These are phyloP conservation scores for Penicillium glabrum DNA, from an alignment of 2,329 filamentous ascomycete genomes.

Conservation along the genomic window DNA sequence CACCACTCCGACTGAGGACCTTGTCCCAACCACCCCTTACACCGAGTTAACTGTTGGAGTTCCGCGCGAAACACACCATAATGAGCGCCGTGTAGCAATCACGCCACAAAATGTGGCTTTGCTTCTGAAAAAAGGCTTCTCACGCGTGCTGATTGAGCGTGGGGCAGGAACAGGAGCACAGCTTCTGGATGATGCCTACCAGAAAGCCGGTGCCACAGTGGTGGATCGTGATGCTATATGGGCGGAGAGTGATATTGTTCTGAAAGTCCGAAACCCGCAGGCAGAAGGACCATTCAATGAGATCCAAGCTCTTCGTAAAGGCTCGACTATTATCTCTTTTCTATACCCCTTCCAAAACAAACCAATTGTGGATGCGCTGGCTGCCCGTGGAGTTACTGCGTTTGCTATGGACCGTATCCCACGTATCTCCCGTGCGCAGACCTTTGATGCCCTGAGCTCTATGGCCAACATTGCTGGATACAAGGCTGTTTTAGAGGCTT, in stretches of 20 bases:
- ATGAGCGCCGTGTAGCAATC: conserved; percentile 79
- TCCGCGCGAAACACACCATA: conserved; percentile 73
- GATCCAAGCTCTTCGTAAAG: conserved; percentile 65
- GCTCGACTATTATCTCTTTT: conserved; percentile 77
- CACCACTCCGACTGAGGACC: conserved; percentile 18
- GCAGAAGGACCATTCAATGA: conserved; percentile 60
- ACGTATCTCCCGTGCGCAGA: conserved; percentile 82
- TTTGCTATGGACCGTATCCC: conserved; percentile 96
- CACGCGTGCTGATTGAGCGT: conserved; percentile 72
- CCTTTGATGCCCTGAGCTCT: conserved; percentile 83
- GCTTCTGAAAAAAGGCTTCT: conserved; percentile 82
- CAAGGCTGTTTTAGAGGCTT: conserved; percentile 86
- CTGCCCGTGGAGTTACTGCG: conserved; percentile 67
- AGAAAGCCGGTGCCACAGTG: conserved; percentile 73
- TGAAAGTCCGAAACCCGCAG: conserved; percentile 79
- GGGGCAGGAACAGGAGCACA: conserved; percentile 77
- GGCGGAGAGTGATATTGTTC: conserved; percentile 71
- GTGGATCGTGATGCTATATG: conserved; percentile 71
- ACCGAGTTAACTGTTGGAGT: conserved; percentile 73
- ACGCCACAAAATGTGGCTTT: conserved; percentile 81
- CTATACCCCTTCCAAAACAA: conserved; percentile 81
- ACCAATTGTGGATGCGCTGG: conserved; percentile 70
- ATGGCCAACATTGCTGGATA: conserved; percentile 96
- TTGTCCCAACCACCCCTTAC: conserved; percentile 56
- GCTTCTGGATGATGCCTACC: conserved; percentile 75